A percentile compares a stretch with the other conserved stretches of the same genome.
Conservation (phyloP, 305 asterid species). For the Solanum hybrid region DNA sequence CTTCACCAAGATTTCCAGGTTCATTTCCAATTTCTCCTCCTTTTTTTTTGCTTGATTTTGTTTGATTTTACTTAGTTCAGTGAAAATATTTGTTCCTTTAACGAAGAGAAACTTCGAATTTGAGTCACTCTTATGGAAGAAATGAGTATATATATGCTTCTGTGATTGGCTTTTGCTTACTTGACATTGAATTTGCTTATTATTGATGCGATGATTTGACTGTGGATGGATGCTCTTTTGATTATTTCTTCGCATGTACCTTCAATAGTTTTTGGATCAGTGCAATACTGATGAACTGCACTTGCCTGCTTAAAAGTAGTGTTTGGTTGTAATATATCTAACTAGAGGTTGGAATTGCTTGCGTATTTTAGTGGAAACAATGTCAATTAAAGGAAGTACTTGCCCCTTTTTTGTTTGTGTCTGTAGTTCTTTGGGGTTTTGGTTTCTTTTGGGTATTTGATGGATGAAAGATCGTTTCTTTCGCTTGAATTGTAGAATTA, state of each 20-base stretch:
- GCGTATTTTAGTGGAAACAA: neutral
- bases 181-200: neutral
- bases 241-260: neutral
- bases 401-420: neutral
- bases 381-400: neutral
- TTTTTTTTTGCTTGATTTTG: neutral
- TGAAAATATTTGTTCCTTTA: neutral
- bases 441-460: neutral
- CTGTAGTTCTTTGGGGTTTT: neutral
- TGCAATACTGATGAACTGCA: neutral
- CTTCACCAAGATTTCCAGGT: conserved; percentile 6
- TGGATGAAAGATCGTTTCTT: neutral
- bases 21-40: neutral
- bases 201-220: neutral
- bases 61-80: neutral
- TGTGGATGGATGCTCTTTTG: neutral
- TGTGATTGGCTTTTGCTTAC: neutral
- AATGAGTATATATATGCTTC: neutral
- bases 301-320: neutral
- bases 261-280: neutral
- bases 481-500: neutral
- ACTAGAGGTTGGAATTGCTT: neutral
- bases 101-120: neutral
- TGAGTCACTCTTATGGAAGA: neutral
- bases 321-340: neutral